Evolutionary conservation across 768 basidiomycete genomes (phyloP), one percentile per base, ranked within the genome.

Genomic region (Coprinopsis sp.): DNA sequence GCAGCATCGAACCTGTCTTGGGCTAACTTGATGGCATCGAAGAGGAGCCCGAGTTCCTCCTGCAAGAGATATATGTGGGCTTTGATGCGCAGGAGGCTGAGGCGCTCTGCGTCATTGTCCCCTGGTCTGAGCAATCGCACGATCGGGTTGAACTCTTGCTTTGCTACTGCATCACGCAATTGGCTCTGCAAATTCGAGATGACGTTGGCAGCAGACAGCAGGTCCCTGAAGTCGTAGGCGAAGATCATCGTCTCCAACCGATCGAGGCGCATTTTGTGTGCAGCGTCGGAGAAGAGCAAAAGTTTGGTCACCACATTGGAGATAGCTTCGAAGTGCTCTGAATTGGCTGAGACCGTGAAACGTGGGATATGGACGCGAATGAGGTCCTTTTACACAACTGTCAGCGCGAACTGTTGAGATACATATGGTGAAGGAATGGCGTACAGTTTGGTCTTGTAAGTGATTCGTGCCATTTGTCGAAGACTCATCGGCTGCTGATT

Each of bases 231-330:
- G 67, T 95, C 93, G 63, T 93, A 92, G 10, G 83, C 83, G 61
- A 92, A 89, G 16, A 91, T 69, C 47, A 94, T 73, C 2, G 80
- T 84, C 65, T 95, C 87, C 33, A 96, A 66, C 55, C 79, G 81
- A 54, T 92, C 83, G 50, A 84, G 64, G 12, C 87, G 82, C 28
- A 76, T 79, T 58, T 89, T 87, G 58, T 91, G 87, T 1, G 81
- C 81, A 8, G 87, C 84, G 60, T 98, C 91, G 14, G 87, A 84
- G 64, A 94, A 92, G n/a, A 95, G 78, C 11, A 97, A 66, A 11
- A 98, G 73, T 55, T 92, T 80, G 19, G 85, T 89, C 53, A 95
- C 82, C 54, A 94, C 80, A 60, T 86, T 84, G 49, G 91, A 91
- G 46, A 96, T 85, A 11, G 83, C 83, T 52, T 82, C 74, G 65